Conservation (phyloP, 2,329 filamentous ascomycete genomes). For the Malbranchea cinnamomea region DNA sequence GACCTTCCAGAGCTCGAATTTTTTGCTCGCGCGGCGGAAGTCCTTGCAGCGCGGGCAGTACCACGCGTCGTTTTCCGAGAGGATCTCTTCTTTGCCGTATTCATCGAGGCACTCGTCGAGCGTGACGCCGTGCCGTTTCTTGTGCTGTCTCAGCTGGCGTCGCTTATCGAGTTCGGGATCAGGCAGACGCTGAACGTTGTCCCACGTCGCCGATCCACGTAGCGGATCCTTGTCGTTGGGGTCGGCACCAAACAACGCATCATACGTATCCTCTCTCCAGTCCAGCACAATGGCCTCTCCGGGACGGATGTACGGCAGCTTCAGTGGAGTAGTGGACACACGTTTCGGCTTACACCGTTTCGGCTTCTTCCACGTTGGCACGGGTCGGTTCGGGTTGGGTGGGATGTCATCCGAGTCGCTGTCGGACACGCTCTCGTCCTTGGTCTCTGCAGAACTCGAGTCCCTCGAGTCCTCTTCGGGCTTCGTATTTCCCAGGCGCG, state of each 20-base stretch:
- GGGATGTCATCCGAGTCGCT: conserved; percentile 18
- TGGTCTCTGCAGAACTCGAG: conserved; percentile 11
- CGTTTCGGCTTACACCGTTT: conserved; percentile 20
- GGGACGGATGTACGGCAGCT: conserved; percentile 51
- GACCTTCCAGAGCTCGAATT: conserved; percentile 91
- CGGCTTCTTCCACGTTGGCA: conserved; percentile 6
- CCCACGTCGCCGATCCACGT: conserved; percentile 47
- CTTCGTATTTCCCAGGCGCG: conserved; percentile 8
- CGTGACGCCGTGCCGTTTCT: conserved; percentile 61
- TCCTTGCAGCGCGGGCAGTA: conserved; percentile 95
- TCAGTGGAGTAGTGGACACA: conserved; percentile 22
- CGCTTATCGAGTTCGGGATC: conserved; percentile 52
- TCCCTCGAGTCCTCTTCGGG: conserved; percentile 11
- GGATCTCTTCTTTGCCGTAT: conserved; percentile 82
- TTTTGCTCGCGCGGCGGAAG: conserved; percentile 82
- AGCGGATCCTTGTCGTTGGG: conserved; percentile 31
- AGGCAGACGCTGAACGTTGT: conserved; percentile 34
- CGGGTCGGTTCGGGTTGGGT: not conserved
- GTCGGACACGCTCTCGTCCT: conserved; percentile 16
- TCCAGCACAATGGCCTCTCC: conserved; percentile 79
- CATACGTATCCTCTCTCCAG: conserved; percentile 58
- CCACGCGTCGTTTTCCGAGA: conserved; percentile 95
- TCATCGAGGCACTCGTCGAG: conserved; percentile 87
- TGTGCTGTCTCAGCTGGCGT: conserved; percentile 46
- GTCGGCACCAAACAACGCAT: conserved; percentile 48